phyloP scores from a whole-genome alignment of 2,329 filamentous ascomycete species.

The Magnaporthales sp. region DNA sequence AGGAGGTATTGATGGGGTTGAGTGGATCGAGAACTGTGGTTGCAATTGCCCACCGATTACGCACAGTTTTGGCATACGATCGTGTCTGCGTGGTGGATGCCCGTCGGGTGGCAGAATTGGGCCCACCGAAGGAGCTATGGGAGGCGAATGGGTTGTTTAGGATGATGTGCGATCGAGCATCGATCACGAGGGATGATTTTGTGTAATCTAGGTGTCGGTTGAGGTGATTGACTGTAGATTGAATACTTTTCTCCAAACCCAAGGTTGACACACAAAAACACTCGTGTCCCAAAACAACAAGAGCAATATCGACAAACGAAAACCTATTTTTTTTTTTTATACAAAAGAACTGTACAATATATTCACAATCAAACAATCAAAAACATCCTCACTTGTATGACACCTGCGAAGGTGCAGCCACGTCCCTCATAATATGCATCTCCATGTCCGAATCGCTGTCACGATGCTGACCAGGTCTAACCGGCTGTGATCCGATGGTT shows the following conservation, averaged over 20 bases:
- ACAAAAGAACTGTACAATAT: neutral
- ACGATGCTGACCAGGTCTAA: neutral
- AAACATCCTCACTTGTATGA: neutral
- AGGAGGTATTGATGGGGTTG: constrained; percentile 50
- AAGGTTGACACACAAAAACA: neutral
- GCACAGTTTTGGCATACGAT: neutral
- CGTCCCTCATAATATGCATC: neutral
- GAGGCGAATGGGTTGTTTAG: constrained; percentile 54
- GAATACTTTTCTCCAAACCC: too few species aligned
- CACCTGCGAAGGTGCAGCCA: neutral
- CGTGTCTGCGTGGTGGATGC: constrained; percentile 60
- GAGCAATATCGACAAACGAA: too few species aligned
- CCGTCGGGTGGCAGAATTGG: constrained; percentile 60
- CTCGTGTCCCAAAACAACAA: neutral
- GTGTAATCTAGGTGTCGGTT: too few species aligned
- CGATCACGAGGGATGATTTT: constrained; percentile 3
- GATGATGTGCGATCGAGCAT: constrained; percentile 44
- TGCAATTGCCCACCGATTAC: constrained; percentile 37
- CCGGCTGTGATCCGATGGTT: constrained; percentile 1
- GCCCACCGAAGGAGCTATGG: constrained; percentile 50
- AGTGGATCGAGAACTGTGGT: constrained; percentile 59
- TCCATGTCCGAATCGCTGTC: constrained; percentile 4
- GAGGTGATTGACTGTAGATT: too few species aligned
- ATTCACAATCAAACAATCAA: neutral
- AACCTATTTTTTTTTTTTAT: too few species aligned